A percentile compares a stretch with the other conserved stretches of the same genome.
Conservation (phyloP, 2,329 filamentous ascomycete genomes). For the Fusarium sacchari region DNA sequence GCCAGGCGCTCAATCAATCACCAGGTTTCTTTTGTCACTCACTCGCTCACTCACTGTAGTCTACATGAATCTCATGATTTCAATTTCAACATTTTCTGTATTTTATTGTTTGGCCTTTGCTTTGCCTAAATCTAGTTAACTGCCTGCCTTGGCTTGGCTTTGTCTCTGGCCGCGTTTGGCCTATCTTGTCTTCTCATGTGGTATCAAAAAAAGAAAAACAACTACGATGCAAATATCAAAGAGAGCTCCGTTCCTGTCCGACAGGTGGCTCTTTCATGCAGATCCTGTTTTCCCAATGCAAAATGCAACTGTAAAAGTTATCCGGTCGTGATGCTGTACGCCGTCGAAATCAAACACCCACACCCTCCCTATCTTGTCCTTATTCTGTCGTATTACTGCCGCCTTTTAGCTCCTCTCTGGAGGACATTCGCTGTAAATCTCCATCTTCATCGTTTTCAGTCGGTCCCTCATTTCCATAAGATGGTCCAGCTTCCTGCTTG, state of each 20-base stretch:
- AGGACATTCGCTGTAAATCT: slow-evolving; percentile 63
- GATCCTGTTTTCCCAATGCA: slow-evolving; percentile 39
- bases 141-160: slow-evolving; percentile 3
- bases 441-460: slow-evolving; percentile 66
- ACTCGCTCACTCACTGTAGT: slow-evolving; percentile 1
- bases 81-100: slow-evolving; percentile 39
- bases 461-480: slow-evolving; percentile 65
- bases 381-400: slow-evolving; percentile 28
- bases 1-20: not conserved
- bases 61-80: not conserved
- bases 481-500: slow-evolving; percentile 60
- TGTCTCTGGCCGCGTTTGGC: slow-evolving; percentile 21
- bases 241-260: slow-evolving; percentile 35
- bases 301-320: slow-evolving; percentile 42
- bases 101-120: slow-evolving; percentile 41
- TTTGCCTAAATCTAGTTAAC: slow-evolving; percentile 36
- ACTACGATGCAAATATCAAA: slow-evolving; percentile 39
- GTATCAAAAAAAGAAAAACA: slow-evolving; percentile 36
- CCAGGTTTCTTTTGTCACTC: not conserved
- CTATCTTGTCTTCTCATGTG: slow-evolving; percentile 34
- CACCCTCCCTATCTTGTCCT: slow-evolving; percentile 10
- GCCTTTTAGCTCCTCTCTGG: slow-evolving; percentile 41
- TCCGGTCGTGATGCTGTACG: slow-evolving; percentile 42
- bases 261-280: slow-evolving; percentile 39
- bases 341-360: slow-evolving; percentile 23